Evolutionary conservation across 176 grass and related monocot genomes (phyloP).

Genomic region (Miscanthus lutarioriparius): DNA sequence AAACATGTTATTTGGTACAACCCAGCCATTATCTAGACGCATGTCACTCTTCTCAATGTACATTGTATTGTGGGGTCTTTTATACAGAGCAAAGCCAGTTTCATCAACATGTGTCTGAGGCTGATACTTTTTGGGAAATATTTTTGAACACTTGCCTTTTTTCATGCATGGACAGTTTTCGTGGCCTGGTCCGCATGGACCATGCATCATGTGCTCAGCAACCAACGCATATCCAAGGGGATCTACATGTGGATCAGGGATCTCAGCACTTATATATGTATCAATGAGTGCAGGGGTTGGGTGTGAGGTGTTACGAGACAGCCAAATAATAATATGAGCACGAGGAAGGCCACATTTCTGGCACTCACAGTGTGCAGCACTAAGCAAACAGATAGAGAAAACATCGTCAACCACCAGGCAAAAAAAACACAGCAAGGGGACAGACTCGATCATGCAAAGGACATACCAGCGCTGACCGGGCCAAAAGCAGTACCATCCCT

Average conservation of each 20-base stretch:
- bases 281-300: not conserved
- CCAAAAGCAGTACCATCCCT: not conserved
- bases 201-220: not conserved
- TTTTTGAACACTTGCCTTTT: not conserved
- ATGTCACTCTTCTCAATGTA: not conserved
- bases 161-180: not conserved
- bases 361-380: not conserved
- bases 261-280: not conserved
- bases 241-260: not conserved
- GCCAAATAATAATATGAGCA: not conserved
- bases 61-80: not conserved
- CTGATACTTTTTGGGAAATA: not conserved
- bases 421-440: too few species aligned
- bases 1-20: too few species aligned
- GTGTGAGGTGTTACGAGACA: not conserved
- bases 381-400: not conserved
- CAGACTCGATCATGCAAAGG: too few species aligned
- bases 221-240: not conserved
- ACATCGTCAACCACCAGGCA: too few species aligned
- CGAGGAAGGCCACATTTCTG: not conserved
- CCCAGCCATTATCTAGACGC: not conserved
- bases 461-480: not conserved
- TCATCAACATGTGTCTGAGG: not conserved
- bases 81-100: not conserved
- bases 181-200: not conserved